Base-by-base conservation (phyloP, 352 stramenopile species). In the Pythium rhizo-oryzae region DNA sequence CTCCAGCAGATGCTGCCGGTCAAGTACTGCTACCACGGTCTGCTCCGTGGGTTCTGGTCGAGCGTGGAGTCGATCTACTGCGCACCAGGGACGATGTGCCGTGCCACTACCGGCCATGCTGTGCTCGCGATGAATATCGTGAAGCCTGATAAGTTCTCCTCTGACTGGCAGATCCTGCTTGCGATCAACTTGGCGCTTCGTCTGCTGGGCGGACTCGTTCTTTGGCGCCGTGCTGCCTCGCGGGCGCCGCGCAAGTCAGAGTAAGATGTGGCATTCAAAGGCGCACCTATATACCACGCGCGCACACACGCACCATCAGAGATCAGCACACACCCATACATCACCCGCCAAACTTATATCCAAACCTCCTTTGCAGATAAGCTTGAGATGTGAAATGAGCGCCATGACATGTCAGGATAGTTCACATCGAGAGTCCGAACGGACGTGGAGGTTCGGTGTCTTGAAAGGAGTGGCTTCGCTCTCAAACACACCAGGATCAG, bases 1-100 rank as follows among this genome's bases (percentile, higher is more conserved):
- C 47, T 79, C 62, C 65, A 76, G 57, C 72, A 76, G 61, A 56
- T 79, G 21, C 74, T 70, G 25, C 66, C 70, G 6, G 39, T 79
- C 50, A 74, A 75, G 59, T 79, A 79, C 49, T 56, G 55, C 15
- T 79, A 63, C 56, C 54, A 74, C 23, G 72, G 51, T 18, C 18
- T 70, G 12, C 71, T 72, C 50, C 57, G 58, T 3, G 56, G 44
- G 6, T 76, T 70, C 46, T 67, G 61, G 61, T 61, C 21, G 19
- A 41, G 37, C 18, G 28, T 67, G 19, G 51, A 37, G 12, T 35
- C 49, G 37, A 67, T 67, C 41, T 52, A 53, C n/a, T 66, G 59
- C 18, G n/a, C 58, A 1, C 58, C 44, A 0, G 24, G 47, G 28
- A 18, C 28, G 18, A 19, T 64, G 9, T 64, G 58, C n/a, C 58